Conservation (phyloP, 768 basidiomycete species). For the Coprinopsis cinerea region DNA sequence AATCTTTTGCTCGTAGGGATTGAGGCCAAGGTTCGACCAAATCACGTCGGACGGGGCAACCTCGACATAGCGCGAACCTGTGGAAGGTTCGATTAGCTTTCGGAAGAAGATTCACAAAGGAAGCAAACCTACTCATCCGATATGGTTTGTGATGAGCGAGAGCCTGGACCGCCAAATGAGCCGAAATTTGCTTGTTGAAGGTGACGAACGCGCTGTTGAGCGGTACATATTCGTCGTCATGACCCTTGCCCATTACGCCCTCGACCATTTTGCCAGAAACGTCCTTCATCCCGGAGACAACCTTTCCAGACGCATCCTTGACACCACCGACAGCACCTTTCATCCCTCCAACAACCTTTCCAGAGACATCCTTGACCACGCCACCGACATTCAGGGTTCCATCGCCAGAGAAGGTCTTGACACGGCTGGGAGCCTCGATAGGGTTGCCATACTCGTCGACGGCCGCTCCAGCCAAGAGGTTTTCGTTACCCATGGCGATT, state of each 20-base stretch:
- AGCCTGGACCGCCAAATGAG: constrained; percentile 77
- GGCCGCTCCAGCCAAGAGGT: neutral
- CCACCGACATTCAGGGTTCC: constrained; percentile 18
- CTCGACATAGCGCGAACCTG: constrained; percentile 64
- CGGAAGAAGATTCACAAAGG: neutral
- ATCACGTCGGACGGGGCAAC: constrained; percentile 86
- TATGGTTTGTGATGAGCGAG: constrained; percentile 80
- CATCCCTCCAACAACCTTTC: constrained; percentile 2
- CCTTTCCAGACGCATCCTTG: constrained; percentile 1
- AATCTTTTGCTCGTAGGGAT: constrained; percentile 77
- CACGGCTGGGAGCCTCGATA: constrained; percentile 1
- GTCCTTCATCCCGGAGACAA: constrained; percentile 14
- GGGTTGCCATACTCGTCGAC: constrained; percentile 5
- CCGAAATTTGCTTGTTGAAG: constrained; percentile 89
- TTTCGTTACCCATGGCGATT: neutral
- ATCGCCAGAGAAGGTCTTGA: constrained; percentile 6
- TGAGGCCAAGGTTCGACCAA: constrained; percentile 85
- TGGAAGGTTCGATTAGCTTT: constrained; percentile 4
- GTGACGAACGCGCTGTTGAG: constrained; percentile 79
- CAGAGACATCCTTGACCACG: neutral
- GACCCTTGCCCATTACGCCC: constrained; percentile 18
- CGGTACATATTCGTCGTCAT: constrained; percentile 40
- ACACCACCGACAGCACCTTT: constrained; percentile 19
- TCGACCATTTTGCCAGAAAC: constrained; percentile 14
- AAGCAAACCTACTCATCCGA: constrained; percentile 50